Evolutionary conservation across 73 alveolate species (phyloP), one percentile per base, ranked within the genome.

Genomic region (Paramecium bursaria): DNA sequence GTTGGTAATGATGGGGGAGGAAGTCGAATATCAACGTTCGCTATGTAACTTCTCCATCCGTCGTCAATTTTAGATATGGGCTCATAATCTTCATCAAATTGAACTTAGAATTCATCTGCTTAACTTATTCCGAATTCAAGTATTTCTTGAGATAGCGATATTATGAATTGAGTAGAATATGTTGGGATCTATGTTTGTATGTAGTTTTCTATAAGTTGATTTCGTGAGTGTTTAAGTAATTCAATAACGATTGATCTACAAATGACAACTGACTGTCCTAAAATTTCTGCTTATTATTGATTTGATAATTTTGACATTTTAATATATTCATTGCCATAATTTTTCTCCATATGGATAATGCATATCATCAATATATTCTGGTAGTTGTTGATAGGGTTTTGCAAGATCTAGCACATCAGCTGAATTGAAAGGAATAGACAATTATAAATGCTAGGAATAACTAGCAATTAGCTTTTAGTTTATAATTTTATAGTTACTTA

Each of bases 31-130:
- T 67, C 82, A 4, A 67, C 33, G 44, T 67, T 67, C 22, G 82
- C 82, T 10, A 67, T 67, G 44, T 67, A 67, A 42, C 82, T 67
- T 42, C 82, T 67, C 82, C 82, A 67, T 25, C 82, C 26, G 44
- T 67, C 82, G 7, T 13, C 4, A 10, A 67, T 67, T 67, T 21
- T 31, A 0, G 26, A 25, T n/a, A 19, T 47, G 19, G 82, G 82
- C 27, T 67, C 82, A 19, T 42, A 15, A 1, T 67, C 82, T 11
- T 15, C 31, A 14, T 25, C 46, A 3, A 67, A 67, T 5, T n/a
- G n/a, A n/a, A n/a, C n/a, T n/a, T n/a, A n/a, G n/a, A n/a, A n/a
- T n/a, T n/a, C n/a, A n/a, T n/a, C n/a, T n/a, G n/a, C n/a, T n/a
- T n/a, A n/a, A n/a, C n/a, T n/a, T n/a, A n/a, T n/a, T n/a, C n/a